A percentile compares a stretch with the other conserved stretches of the same genome.
These are phyloP conservation scores for Talinum fruticosum DNA, from an alignment of 148 eudicot species.

Conservation along the genomic window DNA sequence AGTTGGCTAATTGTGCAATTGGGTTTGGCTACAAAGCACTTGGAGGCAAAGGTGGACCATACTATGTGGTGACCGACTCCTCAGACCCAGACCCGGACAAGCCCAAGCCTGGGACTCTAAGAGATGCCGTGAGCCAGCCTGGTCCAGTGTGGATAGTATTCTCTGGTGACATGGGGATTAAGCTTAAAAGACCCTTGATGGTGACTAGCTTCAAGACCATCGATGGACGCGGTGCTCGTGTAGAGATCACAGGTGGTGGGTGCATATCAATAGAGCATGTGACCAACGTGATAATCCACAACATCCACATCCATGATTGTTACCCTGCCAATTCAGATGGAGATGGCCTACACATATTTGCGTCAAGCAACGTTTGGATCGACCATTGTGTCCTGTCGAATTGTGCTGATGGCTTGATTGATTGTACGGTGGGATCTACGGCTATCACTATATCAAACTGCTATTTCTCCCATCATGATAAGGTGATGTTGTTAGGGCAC, in stretches of 20 bases:
- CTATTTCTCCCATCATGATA: conserved; percentile 60
- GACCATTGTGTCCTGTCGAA: conserved; percentile 66
- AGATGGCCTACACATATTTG: conserved; percentile 57
- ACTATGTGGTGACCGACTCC: conserved; percentile 60
- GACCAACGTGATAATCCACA: conserved; percentile 66
- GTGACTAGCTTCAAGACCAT: conserved; percentile 63
- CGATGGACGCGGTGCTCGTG: conserved; percentile 70
- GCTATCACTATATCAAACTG: conserved; percentile 69
- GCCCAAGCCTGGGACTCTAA: conserved; percentile 68
- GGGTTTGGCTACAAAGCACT: conserved; percentile 66
- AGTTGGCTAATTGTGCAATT: conserved; percentile 69
- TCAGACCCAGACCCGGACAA: conserved; percentile 53
- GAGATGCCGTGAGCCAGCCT: conserved; percentile 63
- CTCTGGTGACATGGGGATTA: conserved; percentile 51
- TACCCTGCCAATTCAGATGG: conserved; percentile 66
- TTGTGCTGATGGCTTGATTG: conserved; percentile 73
- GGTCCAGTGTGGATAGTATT: conserved; percentile 75
- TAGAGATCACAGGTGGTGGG: conserved; percentile 64
- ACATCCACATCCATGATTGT: conserved; percentile 55
- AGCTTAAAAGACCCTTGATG: conserved; percentile 47
- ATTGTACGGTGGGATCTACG: conserved; percentile 63
- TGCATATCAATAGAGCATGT: conserved; percentile 64
- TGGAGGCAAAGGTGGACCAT: conserved; percentile 76
- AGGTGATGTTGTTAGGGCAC: conserved; percentile 76
- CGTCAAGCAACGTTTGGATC: conserved; percentile 63